These are phyloP conservation scores for Heliamphora exappendiculata DNA, from an alignment of 148 eudicot genomes.

Conservation along the genomic window DNA sequence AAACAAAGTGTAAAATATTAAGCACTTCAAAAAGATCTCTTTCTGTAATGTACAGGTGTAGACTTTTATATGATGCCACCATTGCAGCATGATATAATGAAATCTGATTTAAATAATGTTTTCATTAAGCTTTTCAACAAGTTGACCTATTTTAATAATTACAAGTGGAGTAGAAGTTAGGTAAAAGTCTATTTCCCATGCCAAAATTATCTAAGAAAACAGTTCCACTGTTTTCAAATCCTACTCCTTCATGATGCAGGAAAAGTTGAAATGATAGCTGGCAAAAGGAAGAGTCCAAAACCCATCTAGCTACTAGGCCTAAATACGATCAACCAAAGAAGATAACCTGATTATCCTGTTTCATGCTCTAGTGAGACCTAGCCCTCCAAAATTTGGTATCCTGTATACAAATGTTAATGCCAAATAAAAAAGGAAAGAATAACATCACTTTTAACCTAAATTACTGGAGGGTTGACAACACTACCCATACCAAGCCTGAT, in stretches of 20 bases:
- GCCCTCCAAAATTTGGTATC: conserved; percentile 8
- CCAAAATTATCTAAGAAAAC: not conserved
- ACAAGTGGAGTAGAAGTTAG: conserved; percentile 10
- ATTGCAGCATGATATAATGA: not conserved
- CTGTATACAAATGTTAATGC: not conserved
- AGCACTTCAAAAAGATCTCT: not conserved
- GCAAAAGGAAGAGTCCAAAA: not conserved
- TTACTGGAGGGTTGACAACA: not conserved
- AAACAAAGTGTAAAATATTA: not conserved
- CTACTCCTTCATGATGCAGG: conserved; percentile 3
- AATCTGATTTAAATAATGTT: not conserved
- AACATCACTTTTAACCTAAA: not conserved
- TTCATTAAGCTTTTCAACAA: conserved; percentile 5
- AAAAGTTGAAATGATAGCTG: conserved; percentile 5
- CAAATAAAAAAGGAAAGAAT: not conserved
- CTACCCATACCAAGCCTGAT: not conserved
- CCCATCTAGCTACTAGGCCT: not conserved
- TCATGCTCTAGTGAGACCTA: conserved; percentile 1
- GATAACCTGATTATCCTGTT: conserved; percentile 5
- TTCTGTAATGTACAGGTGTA: not conserved
- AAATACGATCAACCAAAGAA: not conserved
- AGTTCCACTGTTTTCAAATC: not conserved
- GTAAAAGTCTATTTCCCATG: conserved; percentile 13
- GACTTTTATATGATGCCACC: not conserved
- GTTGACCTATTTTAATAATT: conserved; percentile 3